Conservation (phyloP, 257 asterid genomes). For the Sherardia arvensis region DNA sequence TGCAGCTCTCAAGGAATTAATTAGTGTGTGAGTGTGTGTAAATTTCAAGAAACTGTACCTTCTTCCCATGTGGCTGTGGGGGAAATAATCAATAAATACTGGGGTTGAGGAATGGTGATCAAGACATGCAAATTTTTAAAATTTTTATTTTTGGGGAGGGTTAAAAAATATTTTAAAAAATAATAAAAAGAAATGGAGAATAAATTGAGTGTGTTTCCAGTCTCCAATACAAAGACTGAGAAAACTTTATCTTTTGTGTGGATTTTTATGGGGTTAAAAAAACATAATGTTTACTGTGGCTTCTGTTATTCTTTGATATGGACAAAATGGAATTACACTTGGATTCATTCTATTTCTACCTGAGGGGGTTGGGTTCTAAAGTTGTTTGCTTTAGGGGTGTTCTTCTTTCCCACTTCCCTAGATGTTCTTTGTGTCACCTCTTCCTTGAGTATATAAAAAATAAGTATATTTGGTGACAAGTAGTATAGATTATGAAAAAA, state of each 20-base stretch:
- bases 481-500: no score
- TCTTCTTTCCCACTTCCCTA: slow-evolving; percentile 84
- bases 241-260: slow-evolving; percentile 40
- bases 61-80: slow-evolving; percentile 51
- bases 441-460: no score
- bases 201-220: slow-evolving; percentile 53
- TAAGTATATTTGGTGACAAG: no score
- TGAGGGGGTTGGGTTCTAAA: slow-evolving; percentile 31
- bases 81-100: slow-evolving; percentile 39
- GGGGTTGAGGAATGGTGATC: slow-evolving; percentile 37
- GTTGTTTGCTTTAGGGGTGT: slow-evolving; percentile 50
- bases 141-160: neutral
- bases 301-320: slow-evolving; percentile 38
- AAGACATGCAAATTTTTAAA: slow-evolving; percentile 31
- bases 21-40: slow-evolving; percentile 15
- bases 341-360: slow-evolving; percentile 27
- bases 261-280: slow-evolving; percentile 15
- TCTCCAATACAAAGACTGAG: slow-evolving; percentile 71
- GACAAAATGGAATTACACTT: slow-evolving; percentile 56
- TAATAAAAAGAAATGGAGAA: slow-evolving; percentile 9
- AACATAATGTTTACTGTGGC: neutral
- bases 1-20: slow-evolving; percentile 38
- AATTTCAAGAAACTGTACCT: slow-evolving; percentile 28
- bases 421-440: slow-evolving; percentile 57
- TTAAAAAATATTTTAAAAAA: neutral